A percentile compares a stretch with the other conserved stretches of the same genome.
These are phyloP conservation scores for Papiliotrema fonsecae DNA, from an alignment of 1,284 basidiomycete genomes.

Conservation along the genomic window DNA sequence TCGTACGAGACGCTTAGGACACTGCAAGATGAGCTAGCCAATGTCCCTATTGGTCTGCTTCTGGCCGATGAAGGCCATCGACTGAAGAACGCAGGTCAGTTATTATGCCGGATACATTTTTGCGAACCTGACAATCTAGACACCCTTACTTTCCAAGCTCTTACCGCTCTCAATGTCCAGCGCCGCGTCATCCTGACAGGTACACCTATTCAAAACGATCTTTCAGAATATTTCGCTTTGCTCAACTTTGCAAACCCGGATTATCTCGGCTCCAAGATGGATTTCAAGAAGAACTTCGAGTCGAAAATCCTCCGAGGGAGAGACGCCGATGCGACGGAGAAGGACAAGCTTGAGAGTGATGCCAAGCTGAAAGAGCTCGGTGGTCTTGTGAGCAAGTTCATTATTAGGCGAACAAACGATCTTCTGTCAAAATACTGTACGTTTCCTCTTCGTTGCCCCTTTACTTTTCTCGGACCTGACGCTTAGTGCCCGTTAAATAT, in stretches of 20 bases:
- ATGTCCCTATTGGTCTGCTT: slow-evolving; percentile 79
- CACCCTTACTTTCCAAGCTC: slow-evolving; percentile 79
- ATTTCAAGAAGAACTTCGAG: slow-evolving; percentile 97
- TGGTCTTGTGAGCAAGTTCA: slow-evolving; percentile 88
- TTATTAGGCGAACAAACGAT: slow-evolving; percentile 96
- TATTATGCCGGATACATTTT: not conserved
- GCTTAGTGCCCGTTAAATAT: slow-evolving; percentile 92
- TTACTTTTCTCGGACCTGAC: slow-evolving; percentile 4
- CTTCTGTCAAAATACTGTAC: slow-evolving; percentile 90
- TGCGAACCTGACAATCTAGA: slow-evolving; percentile 52
- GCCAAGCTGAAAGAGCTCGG: slow-evolving; percentile 90
- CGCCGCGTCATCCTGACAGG: slow-evolving; percentile 96
- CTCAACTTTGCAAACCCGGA: slow-evolving; percentile 97
- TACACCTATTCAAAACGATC: slow-evolving; percentile 93
- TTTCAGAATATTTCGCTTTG: slow-evolving; percentile 94
- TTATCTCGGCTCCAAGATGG: slow-evolving; percentile 82
- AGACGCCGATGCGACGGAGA: slow-evolving; percentile 82
- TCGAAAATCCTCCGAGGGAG: slow-evolving; percentile 88
- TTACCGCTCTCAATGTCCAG: slow-evolving; percentile 79
- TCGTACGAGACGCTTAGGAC: slow-evolving; percentile 96
- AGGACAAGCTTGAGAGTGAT: slow-evolving; percentile 75
- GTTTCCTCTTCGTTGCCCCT: slow-evolving; percentile 42
- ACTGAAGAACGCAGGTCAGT: slow-evolving; percentile 86
- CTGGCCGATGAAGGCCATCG: slow-evolving; percentile 97
- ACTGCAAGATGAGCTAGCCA: slow-evolving; percentile 66